Base-by-base conservation (phyloP, 2,329 filamentous ascomycete genomes). In the Cladosporium colombiae region DNA sequence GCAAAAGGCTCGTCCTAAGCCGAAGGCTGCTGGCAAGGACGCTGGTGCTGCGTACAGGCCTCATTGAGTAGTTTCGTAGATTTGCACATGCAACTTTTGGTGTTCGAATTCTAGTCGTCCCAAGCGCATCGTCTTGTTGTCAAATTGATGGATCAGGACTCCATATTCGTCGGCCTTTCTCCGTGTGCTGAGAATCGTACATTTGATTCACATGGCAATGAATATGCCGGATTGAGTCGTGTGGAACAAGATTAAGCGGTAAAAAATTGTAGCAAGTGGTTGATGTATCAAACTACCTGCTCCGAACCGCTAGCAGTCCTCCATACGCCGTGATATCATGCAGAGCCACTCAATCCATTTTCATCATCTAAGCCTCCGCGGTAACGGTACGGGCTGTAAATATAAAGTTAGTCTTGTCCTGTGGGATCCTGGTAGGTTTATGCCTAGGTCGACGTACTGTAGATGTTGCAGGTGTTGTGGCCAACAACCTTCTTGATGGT, bases 381-480 rank as follows among this genome's bases (percentile, higher is more conserved):
- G 40, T 46, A 27, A 66, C 64, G 35, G 64, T 58, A 49, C 64
- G 64, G n/a, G 64, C 64, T 66, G 64, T 7, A 29, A 14, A 33
- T 31, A n/a, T 18, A 13, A 3, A 16, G 63, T 65, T 60, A 65
- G 63, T 60, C 16, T 33, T 1, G 27, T 55, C 18, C n/a, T 29
- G 16, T 13, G 8, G 10, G 7, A n/a, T 55, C 60, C 25, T 55
- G 10, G 40, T 7, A 1, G 2, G n/a, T 46, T 21, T 25, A 14
- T 37, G 13, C 23, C 31, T 27, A 23, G n/a, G 27, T 25, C 49
- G 44, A 88, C 88, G 74, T 85, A 90, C 88, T 99, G 91, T 97
- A 99, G 86, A 99, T 96, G 88, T 90, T 92, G 88, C 97, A 90
- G 87, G 93, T 95, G 86, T 90, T 94, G 89, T 99, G 96, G 75